Base-by-base conservation (phyloP, 1,284 basidiomycete species). In the Irpex lacteus region DNA sequence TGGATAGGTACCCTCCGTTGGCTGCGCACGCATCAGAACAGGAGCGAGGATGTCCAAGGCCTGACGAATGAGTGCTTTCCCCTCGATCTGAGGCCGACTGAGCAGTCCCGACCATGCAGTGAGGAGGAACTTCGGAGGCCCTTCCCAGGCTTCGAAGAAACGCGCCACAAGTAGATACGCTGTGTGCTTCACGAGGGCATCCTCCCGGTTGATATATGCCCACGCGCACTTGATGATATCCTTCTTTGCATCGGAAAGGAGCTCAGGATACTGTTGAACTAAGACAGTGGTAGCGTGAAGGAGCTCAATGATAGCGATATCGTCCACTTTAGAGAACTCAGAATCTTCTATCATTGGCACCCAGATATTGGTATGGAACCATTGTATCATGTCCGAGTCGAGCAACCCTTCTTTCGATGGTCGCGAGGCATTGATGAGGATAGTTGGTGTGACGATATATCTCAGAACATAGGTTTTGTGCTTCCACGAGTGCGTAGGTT, bases 221-320 rank as follows among this genome's bases (percentile, higher is more conserved):
- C 96, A 98, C 11, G 95, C 94, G 64, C 94, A 94, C 75, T 94
- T 96, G 82, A 99, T 97, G 66, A 98, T 91, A 70, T 98, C 95
- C 76, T 97, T 98, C 76, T 94, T 89, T 50, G 87, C 87, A 60
- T 95, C 90, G 64, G 88, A 88, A 54, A 98, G 83, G 36, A 94
- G 78, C 34, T 88, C 81, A 1, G 90, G 85, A 70, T 94, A 96
- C 71, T 92, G 85, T 69, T 97, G 91, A 9, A 99, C 90, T 65
- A 99, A 84, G 55, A 96, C 82, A 0, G 93, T 96, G 1, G 96
- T 96, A 75, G 99, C 82, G 71, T 98, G 91, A 26, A 98, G 82
- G 47, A 98, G 82, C 76, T 98, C 97, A 67, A 98, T 93, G 71
- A 91, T 91, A 76, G 98, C 90, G 66, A 86, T 82, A 72, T 96